phyloP scores from a whole-genome alignment of 176 grass and related monocot genomes.

The Oryza nivara region DNA sequence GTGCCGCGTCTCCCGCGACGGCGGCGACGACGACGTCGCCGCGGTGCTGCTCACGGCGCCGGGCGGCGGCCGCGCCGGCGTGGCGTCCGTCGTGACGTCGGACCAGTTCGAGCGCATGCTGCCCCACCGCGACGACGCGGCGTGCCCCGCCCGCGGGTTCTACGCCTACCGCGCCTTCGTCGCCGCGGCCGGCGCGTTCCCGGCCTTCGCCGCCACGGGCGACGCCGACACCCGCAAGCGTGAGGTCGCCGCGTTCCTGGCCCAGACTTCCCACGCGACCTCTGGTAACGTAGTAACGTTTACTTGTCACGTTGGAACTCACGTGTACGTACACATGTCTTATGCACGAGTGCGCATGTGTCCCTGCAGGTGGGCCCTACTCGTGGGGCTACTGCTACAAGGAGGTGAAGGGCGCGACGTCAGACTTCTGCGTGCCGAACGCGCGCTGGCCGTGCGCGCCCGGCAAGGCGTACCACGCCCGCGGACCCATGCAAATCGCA shows the following conservation, averaged over 20 bases:
- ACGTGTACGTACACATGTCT: not conserved
- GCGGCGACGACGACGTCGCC: not conserved
- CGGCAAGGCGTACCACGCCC: constrained; percentile 29
- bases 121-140: constrained; percentile 36
- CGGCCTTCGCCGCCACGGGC: not conserved
- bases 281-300: not conserved
- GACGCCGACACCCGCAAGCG: not conserved
- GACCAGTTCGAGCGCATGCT: constrained; percentile 45
- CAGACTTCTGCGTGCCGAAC: constrained; percentile 27
- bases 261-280: not conserved
- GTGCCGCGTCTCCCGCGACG: not conserved
- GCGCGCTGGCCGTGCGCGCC: constrained; percentile 20
- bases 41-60: not conserved
- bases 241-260: not conserved
- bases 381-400: constrained; percentile 39
- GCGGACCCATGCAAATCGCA: constrained; percentile 36
- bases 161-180: constrained; percentile 37
- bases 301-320: too few species aligned
- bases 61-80: not conserved
- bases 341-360: not conserved
- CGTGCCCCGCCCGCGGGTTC: constrained; percentile 36
- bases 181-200: not conserved
- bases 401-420: not conserved
- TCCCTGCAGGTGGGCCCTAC: constrained; percentile 28
- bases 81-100: constrained; percentile 35